These are phyloP conservation scores for Pelargonium fulgidum DNA, from an alignment of 441 rosid genomes.

Conservation along the genomic window DNA sequence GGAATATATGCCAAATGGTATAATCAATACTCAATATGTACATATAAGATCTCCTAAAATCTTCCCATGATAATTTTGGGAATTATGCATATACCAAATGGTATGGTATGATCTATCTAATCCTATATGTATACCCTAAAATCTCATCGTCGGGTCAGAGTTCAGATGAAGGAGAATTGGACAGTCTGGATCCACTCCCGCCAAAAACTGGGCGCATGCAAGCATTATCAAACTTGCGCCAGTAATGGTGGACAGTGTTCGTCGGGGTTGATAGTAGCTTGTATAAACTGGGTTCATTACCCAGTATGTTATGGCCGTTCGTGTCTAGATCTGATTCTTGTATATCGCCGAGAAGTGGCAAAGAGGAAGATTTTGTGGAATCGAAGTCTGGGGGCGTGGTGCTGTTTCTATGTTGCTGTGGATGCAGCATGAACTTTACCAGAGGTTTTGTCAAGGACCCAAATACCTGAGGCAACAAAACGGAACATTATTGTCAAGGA, in stretches of 20 bases:
- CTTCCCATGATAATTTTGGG: too few relatives aligned
- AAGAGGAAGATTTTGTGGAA: constrained; percentile 37
- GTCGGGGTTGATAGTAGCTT: constrained; percentile 56
- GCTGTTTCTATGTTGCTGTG: constrained; percentile 31
- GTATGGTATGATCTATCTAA: too few relatives aligned
- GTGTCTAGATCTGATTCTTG: constrained; percentile 19
- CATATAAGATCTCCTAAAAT: too few relatives aligned
- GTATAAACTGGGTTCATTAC: constrained; percentile 21
- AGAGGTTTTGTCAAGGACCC: constrained; percentile 80
- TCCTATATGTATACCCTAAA: too few relatives aligned
- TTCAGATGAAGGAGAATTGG: background rate
- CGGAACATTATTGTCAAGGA: background rate
- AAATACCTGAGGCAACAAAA: constrained; percentile 46
- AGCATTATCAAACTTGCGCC: constrained; percentile 61
- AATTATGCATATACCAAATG: too few relatives aligned
- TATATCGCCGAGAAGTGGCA: constrained; percentile 42
- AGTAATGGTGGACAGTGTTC: constrained; percentile 59
- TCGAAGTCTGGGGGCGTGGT: constrained; percentile 14
- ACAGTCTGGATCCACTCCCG: constrained; percentile 60
- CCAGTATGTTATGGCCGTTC: constrained; percentile 19
- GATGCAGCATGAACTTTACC: constrained; percentile 60
- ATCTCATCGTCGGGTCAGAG: background rate
- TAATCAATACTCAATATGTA: too few relatives aligned
- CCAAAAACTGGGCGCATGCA: constrained; percentile 86
- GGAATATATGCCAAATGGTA: too few relatives aligned